A percentile compares a stretch with the other conserved stretches of the same genome.
Evolutionary conservation across 73 alveolate species (phyloP).

Genomic region (Diophrys sp.): DNA sequence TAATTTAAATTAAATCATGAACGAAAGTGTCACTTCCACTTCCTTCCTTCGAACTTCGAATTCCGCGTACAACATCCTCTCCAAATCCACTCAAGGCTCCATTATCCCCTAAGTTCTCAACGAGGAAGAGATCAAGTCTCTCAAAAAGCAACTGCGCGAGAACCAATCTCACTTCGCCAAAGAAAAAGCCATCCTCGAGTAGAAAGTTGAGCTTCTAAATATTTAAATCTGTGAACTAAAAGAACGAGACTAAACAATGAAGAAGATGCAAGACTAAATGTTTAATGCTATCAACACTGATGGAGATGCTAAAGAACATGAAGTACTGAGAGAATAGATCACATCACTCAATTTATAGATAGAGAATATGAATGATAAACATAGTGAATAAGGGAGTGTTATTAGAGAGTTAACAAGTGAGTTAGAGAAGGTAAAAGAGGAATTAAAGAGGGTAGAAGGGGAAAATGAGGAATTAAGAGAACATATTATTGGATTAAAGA

Average conservation of each 20-base stretch:
- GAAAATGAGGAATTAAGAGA: background rate
- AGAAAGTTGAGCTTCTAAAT: background rate
- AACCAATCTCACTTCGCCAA: background rate
- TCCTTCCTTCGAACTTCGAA: too few relatives aligned
- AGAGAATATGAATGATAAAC: background rate
- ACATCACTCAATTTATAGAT: background rate
- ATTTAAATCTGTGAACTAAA: background rate
- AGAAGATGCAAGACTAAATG: background rate
- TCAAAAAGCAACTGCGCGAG: background rate
- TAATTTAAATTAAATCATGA: too few relatives aligned
- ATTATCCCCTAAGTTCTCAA: too few relatives aligned
- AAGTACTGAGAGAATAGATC: background rate
- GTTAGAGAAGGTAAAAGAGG: background rate
- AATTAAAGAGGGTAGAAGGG: background rate
- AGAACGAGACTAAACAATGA: background rate
- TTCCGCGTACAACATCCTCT: too few relatives aligned
- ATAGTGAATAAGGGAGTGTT: background rate
- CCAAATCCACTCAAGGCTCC: too few relatives aligned
- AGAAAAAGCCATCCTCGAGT: background rate
- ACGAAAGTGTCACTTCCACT: too few relatives aligned
- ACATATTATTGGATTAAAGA: too few relatives aligned
- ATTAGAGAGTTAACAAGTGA: background rate
- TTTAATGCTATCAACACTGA: background rate
- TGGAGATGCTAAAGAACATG: background rate
- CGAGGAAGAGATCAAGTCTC: background rate